phyloP scores from a whole-genome alignment of 148 eudicot species.

The Fallopia convolvulus region DNA sequence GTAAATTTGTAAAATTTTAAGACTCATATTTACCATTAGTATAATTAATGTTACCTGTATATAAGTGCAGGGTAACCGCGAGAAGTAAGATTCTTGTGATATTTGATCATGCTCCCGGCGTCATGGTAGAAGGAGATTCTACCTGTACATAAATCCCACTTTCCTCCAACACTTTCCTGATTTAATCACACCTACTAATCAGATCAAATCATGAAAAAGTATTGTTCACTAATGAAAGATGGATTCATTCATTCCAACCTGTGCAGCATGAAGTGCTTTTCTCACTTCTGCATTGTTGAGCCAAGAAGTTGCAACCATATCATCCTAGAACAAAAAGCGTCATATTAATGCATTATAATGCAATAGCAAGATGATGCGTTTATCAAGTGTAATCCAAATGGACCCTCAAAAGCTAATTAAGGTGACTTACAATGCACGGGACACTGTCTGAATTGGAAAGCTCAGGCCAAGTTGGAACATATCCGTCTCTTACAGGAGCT shows the following conservation, averaged over 20 bases:
- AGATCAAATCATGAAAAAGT: not conserved
- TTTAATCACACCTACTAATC: not conserved
- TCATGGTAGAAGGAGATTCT: constrained; percentile 54
- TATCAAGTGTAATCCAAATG: too few relatives aligned
- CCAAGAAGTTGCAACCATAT: constrained; percentile 76
- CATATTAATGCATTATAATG: too few relatives aligned
- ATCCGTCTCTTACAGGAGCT: constrained; percentile 81
- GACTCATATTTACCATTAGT: not conserved
- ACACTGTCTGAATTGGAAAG: constrained; percentile 40
- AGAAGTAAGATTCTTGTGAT: constrained; percentile 84
- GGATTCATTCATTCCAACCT: constrained; percentile 21
- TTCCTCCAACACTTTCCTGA: constrained; percentile 59
- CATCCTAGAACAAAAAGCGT: constrained; percentile 34
- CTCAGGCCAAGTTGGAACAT: constrained; percentile 88
- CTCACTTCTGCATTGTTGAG: constrained; percentile 69
- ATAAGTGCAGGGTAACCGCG: constrained; percentile 78
- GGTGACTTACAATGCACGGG: constrained; percentile 70
- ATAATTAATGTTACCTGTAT: constrained; percentile 40
- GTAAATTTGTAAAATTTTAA: not conserved
- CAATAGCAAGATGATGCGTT: too few relatives aligned
- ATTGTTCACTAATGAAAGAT: not conserved
- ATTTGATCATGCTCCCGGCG: constrained; percentile 92
- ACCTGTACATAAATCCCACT: constrained; percentile 67
- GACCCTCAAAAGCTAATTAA: not conserved
- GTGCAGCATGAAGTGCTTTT: constrained; percentile 82